phyloP scores from a whole-genome alignment of 306 rosid species.

The Lathyrus sativus region DNA sequence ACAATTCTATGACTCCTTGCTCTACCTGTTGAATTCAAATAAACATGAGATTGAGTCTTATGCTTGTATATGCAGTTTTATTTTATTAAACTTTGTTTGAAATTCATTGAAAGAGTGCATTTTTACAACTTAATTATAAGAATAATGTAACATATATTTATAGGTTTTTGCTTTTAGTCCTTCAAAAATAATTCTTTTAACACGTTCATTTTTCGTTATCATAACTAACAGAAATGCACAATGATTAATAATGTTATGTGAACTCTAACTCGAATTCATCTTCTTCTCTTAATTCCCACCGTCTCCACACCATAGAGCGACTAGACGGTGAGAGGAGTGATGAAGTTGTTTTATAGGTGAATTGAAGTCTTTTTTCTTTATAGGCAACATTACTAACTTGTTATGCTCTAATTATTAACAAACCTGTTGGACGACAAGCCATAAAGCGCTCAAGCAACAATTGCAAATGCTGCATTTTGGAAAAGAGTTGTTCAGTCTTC shows the following conservation, averaged over 20 bases:
- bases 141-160: too few relatives aligned
- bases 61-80: neutral
- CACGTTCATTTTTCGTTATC: neutral
- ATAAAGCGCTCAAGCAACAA: conserved; percentile 77
- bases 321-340: neutral
- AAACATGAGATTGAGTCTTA: conserved; percentile 9
- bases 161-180: too few relatives aligned
- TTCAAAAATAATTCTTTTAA: too few relatives aligned
- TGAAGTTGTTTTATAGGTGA: neutral
- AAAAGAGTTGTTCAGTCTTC: conserved; percentile 58
- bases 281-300: neutral
- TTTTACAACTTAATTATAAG: too few relatives aligned
- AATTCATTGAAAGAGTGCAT: neutral
- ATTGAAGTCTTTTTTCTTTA: too few relatives aligned
- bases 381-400: too few relatives aligned
- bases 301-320: too few relatives aligned
- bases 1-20: conserved; percentile 75
- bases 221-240: neutral
- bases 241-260: neutral
- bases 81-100: neutral
- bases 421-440: conserved; percentile 95
- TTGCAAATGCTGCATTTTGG: conserved; percentile 77
- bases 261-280: neutral
- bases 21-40: conserved; percentile 50
- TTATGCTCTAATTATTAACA: conserved; percentile 1